Evolutionary conservation across 192 early-diverging fungal genomes (phyloP).

Genomic region (Coemansia sp.): DNA sequence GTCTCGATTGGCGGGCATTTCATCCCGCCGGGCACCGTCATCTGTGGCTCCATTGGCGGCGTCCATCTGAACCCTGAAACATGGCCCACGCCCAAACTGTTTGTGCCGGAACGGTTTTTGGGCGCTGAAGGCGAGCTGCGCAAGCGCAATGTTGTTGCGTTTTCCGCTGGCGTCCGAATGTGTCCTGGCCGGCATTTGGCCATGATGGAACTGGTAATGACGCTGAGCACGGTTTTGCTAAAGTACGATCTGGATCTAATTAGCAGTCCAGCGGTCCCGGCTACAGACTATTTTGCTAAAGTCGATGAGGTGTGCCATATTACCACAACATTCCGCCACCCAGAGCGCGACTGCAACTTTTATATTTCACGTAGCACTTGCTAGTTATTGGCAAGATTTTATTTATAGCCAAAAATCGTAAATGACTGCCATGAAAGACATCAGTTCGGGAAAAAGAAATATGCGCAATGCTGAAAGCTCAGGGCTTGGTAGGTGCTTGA

Average conservation of each 20-base stretch:
- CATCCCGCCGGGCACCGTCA: conserved; percentile 18
- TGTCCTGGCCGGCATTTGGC: conserved; percentile 37
- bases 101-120: conserved; percentile 36
- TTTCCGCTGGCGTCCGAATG: conserved; percentile 25
- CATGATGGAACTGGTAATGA: conserved; percentile 24
- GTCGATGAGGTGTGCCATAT: conserved; percentile 27
- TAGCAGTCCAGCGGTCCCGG: neutral
- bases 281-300: conserved; percentile 1
- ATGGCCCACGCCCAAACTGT: conserved; percentile 23
- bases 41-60: conserved; percentile 24
- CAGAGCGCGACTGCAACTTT: conserved; percentile 27
- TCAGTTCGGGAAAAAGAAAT: neutral
- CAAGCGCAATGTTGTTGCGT: conserved; percentile 19
- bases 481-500: neutral
- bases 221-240: conserved; percentile 24
- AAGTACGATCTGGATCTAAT: conserved; percentile 24
- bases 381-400: neutral
- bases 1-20: conserved; percentile 10
- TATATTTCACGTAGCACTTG: neutral
- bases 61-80: conserved; percentile 23
- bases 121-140: conserved; percentile 22
- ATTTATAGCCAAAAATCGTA: neutral
- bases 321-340: conserved; percentile 16
- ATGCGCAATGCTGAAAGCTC: neutral
- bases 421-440: neutral